phyloP scores from a whole-genome alignment of 495 filamentous ascomycete genomes.

The Penicillium egyptiacum region DNA sequence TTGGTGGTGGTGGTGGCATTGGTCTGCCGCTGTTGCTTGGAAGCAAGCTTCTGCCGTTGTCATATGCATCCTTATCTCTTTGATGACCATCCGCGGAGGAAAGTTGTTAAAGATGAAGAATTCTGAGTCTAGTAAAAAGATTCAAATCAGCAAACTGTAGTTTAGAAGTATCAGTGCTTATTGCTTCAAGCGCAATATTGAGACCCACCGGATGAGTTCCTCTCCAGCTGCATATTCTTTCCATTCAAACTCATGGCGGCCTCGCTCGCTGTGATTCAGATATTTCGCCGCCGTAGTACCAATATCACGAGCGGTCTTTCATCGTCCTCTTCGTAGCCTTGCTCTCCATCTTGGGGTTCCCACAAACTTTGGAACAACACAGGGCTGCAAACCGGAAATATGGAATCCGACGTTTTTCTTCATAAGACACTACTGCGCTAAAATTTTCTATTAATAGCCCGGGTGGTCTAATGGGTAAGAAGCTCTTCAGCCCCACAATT shows the following conservation, averaged over 20 bases:
- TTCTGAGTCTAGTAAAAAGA: slow-evolving; percentile 32
- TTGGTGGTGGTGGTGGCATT: slow-evolving; percentile 19
- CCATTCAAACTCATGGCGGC: slow-evolving; percentile 27
- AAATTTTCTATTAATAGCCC: too few relatives aligned
- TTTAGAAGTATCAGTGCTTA: background rate
- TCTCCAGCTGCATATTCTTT: slow-evolving; percentile 24
- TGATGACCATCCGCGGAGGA: slow-evolving; percentile 33
- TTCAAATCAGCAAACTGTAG: slow-evolving; percentile 21
- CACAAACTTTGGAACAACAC: too few relatives aligned
- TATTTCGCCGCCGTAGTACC: slow-evolving; percentile 22
- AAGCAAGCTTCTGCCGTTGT: slow-evolving; percentile 32
- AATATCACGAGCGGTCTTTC: slow-evolving; percentile 27
- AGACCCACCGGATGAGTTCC: slow-evolving; percentile 23
- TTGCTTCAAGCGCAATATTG: background rate
- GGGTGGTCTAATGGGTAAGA: too few relatives aligned
- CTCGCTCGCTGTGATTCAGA: slow-evolving; percentile 15
- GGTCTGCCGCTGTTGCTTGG: slow-evolving; percentile 28
- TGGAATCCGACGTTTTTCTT: too few relatives aligned
- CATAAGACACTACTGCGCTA: too few relatives aligned
- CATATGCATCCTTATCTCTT: slow-evolving; percentile 35
- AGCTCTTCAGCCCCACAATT: too few relatives aligned
- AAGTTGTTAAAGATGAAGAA: slow-evolving; percentile 34
- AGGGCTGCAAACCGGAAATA: too few relatives aligned
- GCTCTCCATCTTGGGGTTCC: too few relatives aligned
- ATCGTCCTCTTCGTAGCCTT: too few relatives aligned